Percentiles rank a stretch among this genome's conserved stretches.
Conservation (phyloP, 768 basidiomycete genomes). For the Hygrophoropsis aurantiaca region DNA sequence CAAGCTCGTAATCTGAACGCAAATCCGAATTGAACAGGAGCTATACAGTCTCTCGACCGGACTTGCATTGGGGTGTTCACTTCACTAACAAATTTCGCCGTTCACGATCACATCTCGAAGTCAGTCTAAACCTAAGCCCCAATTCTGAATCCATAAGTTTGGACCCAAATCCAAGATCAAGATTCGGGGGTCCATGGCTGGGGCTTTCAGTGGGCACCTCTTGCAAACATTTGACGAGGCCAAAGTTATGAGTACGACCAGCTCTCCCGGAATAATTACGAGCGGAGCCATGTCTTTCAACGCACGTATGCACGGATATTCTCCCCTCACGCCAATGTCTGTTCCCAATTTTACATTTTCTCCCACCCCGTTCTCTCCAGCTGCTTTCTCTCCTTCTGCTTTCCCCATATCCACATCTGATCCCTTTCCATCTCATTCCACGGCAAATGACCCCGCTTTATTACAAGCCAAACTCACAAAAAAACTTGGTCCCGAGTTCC, state of each 20-base stretch:
- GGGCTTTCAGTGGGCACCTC: constrained; percentile 59
- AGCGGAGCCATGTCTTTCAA: constrained; percentile 64
- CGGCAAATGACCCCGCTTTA: constrained; percentile 62
- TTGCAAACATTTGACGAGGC: constrained; percentile 42
- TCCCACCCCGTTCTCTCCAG: constrained; percentile 12
- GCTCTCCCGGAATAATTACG: constrained; percentile 36
- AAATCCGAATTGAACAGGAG: too few relatives aligned
- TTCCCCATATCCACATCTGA: constrained; percentile 42
- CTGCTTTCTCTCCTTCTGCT: constrained; percentile 2
- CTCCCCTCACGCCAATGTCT: constrained; percentile 20
- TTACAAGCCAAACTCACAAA: constrained; percentile 82
- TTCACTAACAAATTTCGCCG: too few relatives aligned
- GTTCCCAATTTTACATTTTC: constrained; percentile 10
- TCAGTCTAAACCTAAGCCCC: too few relatives aligned
- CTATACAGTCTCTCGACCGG: too few relatives aligned
- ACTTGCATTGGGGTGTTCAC: too few relatives aligned
- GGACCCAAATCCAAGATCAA: too few relatives aligned
- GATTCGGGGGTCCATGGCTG: constrained; percentile 45
- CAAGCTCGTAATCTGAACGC: too few relatives aligned
- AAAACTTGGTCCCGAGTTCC: constrained; percentile 92
- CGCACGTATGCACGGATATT: constrained; percentile 57
- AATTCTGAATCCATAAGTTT: too few relatives aligned
- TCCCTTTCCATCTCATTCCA: constrained; percentile 56
- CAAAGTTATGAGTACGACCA: constrained; percentile 6
- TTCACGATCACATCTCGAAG: too few relatives aligned